Percentiles rank a stretch among this genome's conserved stretches.
phyloP scores from a whole-genome alignment of 495 filamentous ascomycete species.

The Daldinia decipiens region DNA sequence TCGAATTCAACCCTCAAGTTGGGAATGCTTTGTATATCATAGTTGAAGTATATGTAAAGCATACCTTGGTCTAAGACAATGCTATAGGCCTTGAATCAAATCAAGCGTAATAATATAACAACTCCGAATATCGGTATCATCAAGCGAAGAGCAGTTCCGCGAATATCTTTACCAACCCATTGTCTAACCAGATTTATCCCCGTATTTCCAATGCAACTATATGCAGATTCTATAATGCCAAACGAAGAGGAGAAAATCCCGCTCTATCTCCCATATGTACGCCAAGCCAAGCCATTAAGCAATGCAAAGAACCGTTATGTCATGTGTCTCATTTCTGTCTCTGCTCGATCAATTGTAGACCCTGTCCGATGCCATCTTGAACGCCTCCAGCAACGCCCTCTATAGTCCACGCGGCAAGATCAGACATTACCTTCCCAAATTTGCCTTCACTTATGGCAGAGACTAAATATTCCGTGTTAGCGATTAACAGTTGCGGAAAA shows the following conservation, averaged over 20 bases:
- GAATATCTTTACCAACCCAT: slow-evolving; percentile 2
- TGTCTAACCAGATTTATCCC: slow-evolving; percentile 8
- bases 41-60: slow-evolving; percentile 19
- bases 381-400: slow-evolving; percentile 69
- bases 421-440: slow-evolving; percentile 62
- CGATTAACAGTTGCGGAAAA: background rate
- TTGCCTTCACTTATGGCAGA: slow-evolving; percentile 66
- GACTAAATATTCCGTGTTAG: slow-evolving; percentile 42
- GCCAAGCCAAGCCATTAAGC: slow-evolving; percentile 4
- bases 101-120: background rate
- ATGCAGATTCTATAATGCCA: slow-evolving; percentile 11
- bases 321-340: slow-evolving; percentile 37
- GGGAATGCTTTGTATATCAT: slow-evolving; percentile 28
- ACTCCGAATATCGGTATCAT: background rate
- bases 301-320: slow-evolving; percentile 26
- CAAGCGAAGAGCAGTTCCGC: slow-evolving; percentile 5
- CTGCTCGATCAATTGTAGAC: slow-evolving; percentile 60
- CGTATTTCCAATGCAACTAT: slow-evolving; percentile 24
- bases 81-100: slow-evolving; percentile 15
- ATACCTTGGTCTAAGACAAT: slow-evolving; percentile 22
- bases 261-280: slow-evolving; percentile 12
- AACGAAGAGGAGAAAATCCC: background rate
- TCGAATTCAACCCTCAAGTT: slow-evolving; percentile 11
- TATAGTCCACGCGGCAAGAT: slow-evolving; percentile 65
- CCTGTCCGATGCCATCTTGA: slow-evolving; percentile 71